Base-by-base conservation (phyloP, 306 rosid species). In the Quercus dentata region DNA sequence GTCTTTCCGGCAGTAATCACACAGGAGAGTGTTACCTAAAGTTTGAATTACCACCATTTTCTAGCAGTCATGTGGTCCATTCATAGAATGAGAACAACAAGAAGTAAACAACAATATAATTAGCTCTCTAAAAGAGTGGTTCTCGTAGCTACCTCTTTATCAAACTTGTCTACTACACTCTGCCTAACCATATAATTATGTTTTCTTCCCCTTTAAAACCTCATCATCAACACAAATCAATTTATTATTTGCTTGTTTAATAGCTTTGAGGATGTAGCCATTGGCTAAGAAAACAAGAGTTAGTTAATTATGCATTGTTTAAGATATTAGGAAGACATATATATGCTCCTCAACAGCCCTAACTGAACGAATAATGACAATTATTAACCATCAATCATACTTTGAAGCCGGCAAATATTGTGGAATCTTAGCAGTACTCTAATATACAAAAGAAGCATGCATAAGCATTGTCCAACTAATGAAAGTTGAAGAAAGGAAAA, bases 261-360 rank as follows among this genome's bases (percentile, higher is more conserved):
- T 74, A 76, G 54, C 69, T 75, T 73, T 31, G 56, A 72, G 73
- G 80, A 86, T 33, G 82, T 75, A 61, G 59, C 25, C 71, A 64
- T 61, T 84, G 56, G 76, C 84, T 81, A 71, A 73, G 49, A 77
- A 56, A 77, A 49, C 18, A 67, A 75, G 77, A 23, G 64, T 76
- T 67, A 23, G 85, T 80, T 80, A 80, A 67, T 82, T 79, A 74
- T 31, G 67, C 59, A 20, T 1, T 58, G 64, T 78, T 71, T 80
- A 75, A 30, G 78, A 76, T 79, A 57, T 83, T 21, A 23, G 56
- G 67, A 82, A 82, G 80, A 88, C 81, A 74, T 44, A 82, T 76
- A 63, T 79, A 11, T 81, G 73, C 80, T 82, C 52, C 52, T 73
- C 78, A 86, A 84, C 83, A 28, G 30, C 86, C 52, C 84, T 21